Evolutionary conservation across 2,329 filamentous ascomycete species (phyloP).

Genomic region (Nannizziopsis barbatae): DNA sequence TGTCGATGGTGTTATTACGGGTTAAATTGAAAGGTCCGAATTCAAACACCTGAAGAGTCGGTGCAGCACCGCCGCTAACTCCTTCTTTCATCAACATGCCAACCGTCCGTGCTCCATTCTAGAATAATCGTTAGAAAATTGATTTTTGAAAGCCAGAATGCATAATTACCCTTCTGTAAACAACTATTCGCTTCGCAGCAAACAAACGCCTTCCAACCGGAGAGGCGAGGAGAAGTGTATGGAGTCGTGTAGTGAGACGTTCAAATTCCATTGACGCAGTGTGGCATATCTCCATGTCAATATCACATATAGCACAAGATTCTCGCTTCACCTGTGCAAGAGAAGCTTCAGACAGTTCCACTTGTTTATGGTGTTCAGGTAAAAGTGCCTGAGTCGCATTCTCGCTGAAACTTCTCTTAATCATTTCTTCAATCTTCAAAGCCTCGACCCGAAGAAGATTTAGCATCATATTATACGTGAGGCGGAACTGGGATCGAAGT

Average conservation of each 20-base stretch:
- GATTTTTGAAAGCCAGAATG: not conserved
- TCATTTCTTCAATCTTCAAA: slow-evolving; percentile 98
- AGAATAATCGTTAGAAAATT: slow-evolving; percentile 3
- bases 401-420: slow-evolving; percentile 97
- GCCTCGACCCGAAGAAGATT: slow-evolving; percentile 92
- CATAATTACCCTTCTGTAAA: slow-evolving; percentile 55
- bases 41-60: slow-evolving; percentile 67
- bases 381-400: slow-evolving; percentile 90
- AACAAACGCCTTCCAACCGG: slow-evolving; percentile 74
- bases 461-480: slow-evolving; percentile 99
- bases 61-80: slow-evolving; percentile 52
- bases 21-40: slow-evolving; percentile 57
- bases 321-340: slow-evolving; percentile 82
- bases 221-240: slow-evolving; percentile 65
- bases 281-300: slow-evolving; percentile 69
- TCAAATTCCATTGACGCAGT: slow-evolving; percentile 69
- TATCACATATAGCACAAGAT: slow-evolving; percentile 68
- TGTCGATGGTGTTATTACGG: slow-evolving; percentile 62
- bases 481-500: slow-evolving; percentile 83
- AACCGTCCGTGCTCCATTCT: slow-evolving; percentile 70
- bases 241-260: slow-evolving; percentile 67
- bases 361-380: slow-evolving; percentile 89
- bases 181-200: slow-evolving; percentile 60
- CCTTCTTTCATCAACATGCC: slow-evolving; percentile 73
- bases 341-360: slow-evolving; percentile 84